A percentile compares a stretch with the other conserved stretches of the same genome.
These are phyloP conservation scores for Sporisorium reilianum DNA, from an alignment of 1,284 basidiomycete genomes.

Conservation along the genomic window DNA sequence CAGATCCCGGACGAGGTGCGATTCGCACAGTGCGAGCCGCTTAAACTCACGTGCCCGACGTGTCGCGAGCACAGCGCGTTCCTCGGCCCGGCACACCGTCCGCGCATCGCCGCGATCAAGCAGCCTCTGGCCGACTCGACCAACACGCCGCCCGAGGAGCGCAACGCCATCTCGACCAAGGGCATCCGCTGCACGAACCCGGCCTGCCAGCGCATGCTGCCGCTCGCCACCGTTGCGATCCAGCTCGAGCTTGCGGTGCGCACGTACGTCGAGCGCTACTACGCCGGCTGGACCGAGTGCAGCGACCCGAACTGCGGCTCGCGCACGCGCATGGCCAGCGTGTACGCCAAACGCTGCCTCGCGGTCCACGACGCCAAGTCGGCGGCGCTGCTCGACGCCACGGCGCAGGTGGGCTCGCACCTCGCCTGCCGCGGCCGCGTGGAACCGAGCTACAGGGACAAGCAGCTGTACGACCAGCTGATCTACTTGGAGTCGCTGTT, in stretches of 20 bases:
- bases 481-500: conserved; percentile 63
- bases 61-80: conserved; percentile 46
- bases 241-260: conserved; percentile 91
- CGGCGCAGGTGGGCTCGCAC: conserved; percentile 10
- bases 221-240: conserved; percentile 63
- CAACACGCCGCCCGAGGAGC: conserved; percentile 5
- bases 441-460: conserved; percentile 56
- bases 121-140: conserved; percentile 21
- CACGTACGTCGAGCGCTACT: conserved; percentile 82
- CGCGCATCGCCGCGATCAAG: conserved; percentile 2
- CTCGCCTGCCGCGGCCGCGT: conserved; percentile 56
- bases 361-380: conserved; percentile 47
- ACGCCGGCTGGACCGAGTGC: conserved; percentile 89
- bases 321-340: conserved; percentile 88
- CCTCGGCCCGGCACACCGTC: conserved; percentile 38
- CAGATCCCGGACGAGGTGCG: conserved; percentile 89
- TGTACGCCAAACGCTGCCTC: conserved; percentile 78
- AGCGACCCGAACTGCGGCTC: conserved; percentile 85
- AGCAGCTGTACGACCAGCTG: conserved; percentile 66
- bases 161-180: conserved; percentile 38
- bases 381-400: conserved; percentile 23
- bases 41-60: conserved; percentile 52
- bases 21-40: conserved; percentile 70
- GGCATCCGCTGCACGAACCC: conserved; percentile 51
- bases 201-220: conserved; percentile 28